Conservation (phyloP, 176 grass and related monocot genomes). For the Paspalum vaginatum region DNA sequence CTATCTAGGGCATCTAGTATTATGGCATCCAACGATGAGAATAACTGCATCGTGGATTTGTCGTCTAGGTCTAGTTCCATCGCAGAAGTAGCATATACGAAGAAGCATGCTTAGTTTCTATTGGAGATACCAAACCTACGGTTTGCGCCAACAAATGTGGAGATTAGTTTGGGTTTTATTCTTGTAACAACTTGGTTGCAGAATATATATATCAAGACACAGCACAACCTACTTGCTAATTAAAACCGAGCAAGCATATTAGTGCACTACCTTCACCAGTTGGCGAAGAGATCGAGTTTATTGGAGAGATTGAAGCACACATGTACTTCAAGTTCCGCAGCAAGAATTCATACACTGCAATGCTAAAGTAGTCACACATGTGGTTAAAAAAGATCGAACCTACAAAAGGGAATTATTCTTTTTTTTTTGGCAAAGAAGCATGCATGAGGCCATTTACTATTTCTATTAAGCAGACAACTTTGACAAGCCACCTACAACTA, state of each 20-base stretch:
- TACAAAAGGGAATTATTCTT: too few relatives aligned
- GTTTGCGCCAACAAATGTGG: neutral
- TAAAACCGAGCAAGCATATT: neutral
- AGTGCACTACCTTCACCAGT: conserved; percentile 9
- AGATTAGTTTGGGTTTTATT: conserved; percentile 18
- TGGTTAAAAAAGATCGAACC: too few relatives aligned
- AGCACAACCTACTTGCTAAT: neutral
- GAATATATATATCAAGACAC: conserved; percentile 9
- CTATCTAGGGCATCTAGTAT: conserved; percentile 20
- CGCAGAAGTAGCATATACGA: neutral
- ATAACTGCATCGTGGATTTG: conserved; percentile 31
- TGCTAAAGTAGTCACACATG: too few relatives aligned
- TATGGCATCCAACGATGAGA: conserved; percentile 3
- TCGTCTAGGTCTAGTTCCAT: neutral
- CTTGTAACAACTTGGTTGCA: neutral
- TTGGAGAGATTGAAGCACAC: neutral
- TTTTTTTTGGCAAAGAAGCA: too few relatives aligned
- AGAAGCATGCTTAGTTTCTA: neutral
- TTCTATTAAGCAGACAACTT: too few relatives aligned
- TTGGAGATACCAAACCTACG: neutral
- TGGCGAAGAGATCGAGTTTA: conserved; percentile 24
- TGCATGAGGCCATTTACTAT: too few relatives aligned
- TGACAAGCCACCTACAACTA: too few relatives aligned
- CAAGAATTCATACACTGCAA: neutral
- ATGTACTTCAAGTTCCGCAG: neutral